Conservation (phyloP, 257 asterid genomes). For the Avicennia marina region DNA sequence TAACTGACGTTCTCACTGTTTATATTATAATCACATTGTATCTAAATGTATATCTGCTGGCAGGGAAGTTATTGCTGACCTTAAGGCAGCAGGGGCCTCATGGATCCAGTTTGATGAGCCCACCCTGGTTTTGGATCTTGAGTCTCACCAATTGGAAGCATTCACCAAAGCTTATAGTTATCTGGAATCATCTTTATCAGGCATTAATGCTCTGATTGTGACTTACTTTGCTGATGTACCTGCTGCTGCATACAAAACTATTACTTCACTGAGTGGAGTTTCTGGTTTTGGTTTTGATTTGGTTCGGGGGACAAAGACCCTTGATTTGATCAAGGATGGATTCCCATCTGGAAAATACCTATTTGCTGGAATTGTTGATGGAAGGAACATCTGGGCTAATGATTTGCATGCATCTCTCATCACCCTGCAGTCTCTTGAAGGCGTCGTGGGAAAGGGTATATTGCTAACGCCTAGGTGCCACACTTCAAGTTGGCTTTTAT, state of each 20-base stretch:
- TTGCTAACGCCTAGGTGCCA: neutral
- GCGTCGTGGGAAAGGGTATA: constrained; percentile 85
- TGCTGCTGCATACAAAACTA: constrained; percentile 65
- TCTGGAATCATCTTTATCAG: constrained; percentile 65
- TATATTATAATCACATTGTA: neutral
- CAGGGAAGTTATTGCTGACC: constrained; percentile 91
- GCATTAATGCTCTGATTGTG: constrained; percentile 64
- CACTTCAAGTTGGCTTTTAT: constrained; percentile 2
- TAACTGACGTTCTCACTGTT: neutral
- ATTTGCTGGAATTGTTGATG: constrained; percentile 96
- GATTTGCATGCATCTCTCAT: constrained; percentile 67
- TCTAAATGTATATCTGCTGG: constrained; percentile 13
- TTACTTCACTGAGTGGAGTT: constrained; percentile 68
- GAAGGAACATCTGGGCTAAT: constrained; percentile 99
- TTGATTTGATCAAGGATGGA: constrained; percentile 74
- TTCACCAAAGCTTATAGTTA: constrained; percentile 80
- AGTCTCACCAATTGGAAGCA: constrained; percentile 78
- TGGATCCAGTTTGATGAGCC: constrained; percentile 97
- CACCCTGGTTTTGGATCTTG: constrained; percentile 80
- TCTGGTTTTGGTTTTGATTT: constrained; percentile 83
- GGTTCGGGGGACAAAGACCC: constrained; percentile 76
- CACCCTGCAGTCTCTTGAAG: constrained; percentile 63
- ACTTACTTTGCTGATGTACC: constrained; percentile 91
- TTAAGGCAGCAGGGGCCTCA: constrained; percentile 94
- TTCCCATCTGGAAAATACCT: constrained; percentile 89